Conservation (phyloP, 2,329 filamentous ascomycete species). For the Colletotrichum gloeosporioides region DNA sequence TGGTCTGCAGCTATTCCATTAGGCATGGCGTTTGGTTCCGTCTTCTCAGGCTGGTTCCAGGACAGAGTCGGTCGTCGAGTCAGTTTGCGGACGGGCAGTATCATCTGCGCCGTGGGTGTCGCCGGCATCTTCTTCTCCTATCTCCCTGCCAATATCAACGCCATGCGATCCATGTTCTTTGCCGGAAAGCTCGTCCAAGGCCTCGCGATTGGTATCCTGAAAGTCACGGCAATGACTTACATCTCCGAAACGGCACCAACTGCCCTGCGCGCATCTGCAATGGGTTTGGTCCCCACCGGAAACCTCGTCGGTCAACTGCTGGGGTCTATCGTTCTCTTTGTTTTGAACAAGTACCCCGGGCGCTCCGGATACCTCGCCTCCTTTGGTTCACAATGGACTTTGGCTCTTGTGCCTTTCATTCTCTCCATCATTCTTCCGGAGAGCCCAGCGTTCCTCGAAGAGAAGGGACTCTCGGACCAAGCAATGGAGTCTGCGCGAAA, state of each 20-base stretch:
- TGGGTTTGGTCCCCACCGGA: constrained; percentile 32
- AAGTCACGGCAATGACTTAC: constrained; percentile 42
- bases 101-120: constrained; percentile 28
- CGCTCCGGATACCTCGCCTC: constrained; percentile 27
- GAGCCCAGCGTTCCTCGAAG: constrained; percentile 28
- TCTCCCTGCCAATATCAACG: background rate
- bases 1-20: constrained; percentile 29
- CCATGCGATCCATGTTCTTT: constrained; percentile 29
- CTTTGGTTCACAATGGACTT: constrained; percentile 29
- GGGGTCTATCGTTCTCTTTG: constrained; percentile 26
- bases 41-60: constrained; percentile 32
- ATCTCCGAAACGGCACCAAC: constrained; percentile 33
- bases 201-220: constrained; percentile 29
- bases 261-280: constrained; percentile 28
- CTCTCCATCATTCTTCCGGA: constrained; percentile 31
- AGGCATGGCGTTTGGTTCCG: constrained; percentile 28
- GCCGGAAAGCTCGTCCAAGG: constrained; percentile 31
- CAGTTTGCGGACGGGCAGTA: constrained; percentile 27
- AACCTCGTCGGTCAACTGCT: constrained; percentile 32
- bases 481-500: constrained; percentile 24
- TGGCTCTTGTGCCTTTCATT: constrained; percentile 24
- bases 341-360: constrained; percentile 25
- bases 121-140: constrained; percentile 33
- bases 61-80: constrained; percentile 30
- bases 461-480: constrained; percentile 20